These are phyloP conservation scores for Aspergillus sparsus DNA, from an alignment of 495 filamentous ascomycete species.

Conservation along the genomic window DNA sequence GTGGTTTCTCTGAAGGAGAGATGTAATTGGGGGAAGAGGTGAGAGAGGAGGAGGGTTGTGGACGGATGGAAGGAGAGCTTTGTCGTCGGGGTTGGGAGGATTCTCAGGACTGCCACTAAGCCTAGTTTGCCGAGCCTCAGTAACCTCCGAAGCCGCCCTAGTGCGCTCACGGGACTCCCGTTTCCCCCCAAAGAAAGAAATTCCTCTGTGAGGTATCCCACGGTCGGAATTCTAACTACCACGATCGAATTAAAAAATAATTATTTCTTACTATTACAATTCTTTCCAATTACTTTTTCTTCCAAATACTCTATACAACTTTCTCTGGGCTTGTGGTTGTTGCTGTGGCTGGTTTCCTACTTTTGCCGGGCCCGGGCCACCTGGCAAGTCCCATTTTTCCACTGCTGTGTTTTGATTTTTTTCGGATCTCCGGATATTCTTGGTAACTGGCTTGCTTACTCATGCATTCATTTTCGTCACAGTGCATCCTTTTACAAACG, in stretches of 20 bases:
- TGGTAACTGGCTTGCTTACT: constrained; percentile 30
- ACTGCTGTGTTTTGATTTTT: constrained; percentile 29
- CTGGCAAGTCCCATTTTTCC: constrained; percentile 41
- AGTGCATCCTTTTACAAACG: constrained; percentile 24
- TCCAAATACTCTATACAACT: not conserved
- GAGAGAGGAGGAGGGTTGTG: constrained; percentile 51
- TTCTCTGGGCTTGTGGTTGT: not conserved
- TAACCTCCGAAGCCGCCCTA: constrained; percentile 53
- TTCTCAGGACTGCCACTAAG: constrained; percentile 51
- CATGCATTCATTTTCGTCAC: constrained; percentile 42
- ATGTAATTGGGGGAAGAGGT: constrained; percentile 52
- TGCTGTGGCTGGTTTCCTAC: constrained; percentile 10
- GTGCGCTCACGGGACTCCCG: constrained; percentile 34
- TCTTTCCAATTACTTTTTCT: constrained; percentile 2
- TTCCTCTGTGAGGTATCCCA: constrained; percentile 7
- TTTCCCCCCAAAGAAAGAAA: constrained; percentile 20
- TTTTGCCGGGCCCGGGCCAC: constrained; percentile 30
- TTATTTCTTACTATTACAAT: constrained; percentile 5
- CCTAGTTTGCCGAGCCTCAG: constrained; percentile 43
- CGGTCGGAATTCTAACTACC: not conserved
- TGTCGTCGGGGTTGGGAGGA: constrained; percentile 53
- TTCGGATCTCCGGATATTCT: constrained; percentile 46
- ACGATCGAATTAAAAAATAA: constrained; percentile 1
- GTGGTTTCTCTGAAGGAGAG: constrained; percentile 52
- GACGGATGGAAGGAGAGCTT: constrained; percentile 58